Evolutionary conservation across 768 basidiomycete genomes (phyloP), one percentile per base, ranked within the genome.

Genomic region (Russula compacta): DNA sequence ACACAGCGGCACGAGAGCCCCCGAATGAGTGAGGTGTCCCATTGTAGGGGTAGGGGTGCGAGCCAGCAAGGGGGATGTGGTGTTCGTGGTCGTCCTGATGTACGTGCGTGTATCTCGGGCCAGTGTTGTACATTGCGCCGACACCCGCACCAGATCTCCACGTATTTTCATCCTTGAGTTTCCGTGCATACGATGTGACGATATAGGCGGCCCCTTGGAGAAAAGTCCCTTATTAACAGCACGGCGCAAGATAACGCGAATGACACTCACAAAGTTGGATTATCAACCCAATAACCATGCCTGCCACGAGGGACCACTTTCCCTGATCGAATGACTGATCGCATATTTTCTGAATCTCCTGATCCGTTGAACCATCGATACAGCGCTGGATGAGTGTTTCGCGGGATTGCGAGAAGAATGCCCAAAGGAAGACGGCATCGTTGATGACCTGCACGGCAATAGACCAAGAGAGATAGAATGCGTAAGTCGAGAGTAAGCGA

Each of bases 171-270:
- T 29, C n/a, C 8, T 11, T 21, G 3, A 65, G 50, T 57, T 52
- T 55, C n/a, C 38, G 1, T 4, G 56, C 56, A 33, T 65, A 65
- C 12, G 51, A 54, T 3, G 61, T 39, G 29, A 64, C 56, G 57
- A 65, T 63, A 50, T 54, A 54, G 5, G 61, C 36, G 15, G 64
- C 61, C 61, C 64, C 64, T 65, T 40, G 14, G 3, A 39, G 6
- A 35, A 33, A 12, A 19, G 4, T 14, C 14, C 8, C 60, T 36
- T 5, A 46, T 6, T 12, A 15, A 29, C 24, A 43, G 17, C 12
- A 11, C 12, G 24, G 8, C 47, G 24, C 3, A 4, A 11, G 19
- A 21, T 2, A 5, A 12, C n/a, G n/a, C n/a, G n/a, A 24, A 14
- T 2, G 46, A 17, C 4, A 59, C 64, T 54, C 53, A 65, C 64